A percentile compares a stretch with the other conserved stretches of the same genome.
These are phyloP conservation scores for Collybia sordida DNA, from an alignment of 768 basidiomycete species.

Conservation along the genomic window DNA sequence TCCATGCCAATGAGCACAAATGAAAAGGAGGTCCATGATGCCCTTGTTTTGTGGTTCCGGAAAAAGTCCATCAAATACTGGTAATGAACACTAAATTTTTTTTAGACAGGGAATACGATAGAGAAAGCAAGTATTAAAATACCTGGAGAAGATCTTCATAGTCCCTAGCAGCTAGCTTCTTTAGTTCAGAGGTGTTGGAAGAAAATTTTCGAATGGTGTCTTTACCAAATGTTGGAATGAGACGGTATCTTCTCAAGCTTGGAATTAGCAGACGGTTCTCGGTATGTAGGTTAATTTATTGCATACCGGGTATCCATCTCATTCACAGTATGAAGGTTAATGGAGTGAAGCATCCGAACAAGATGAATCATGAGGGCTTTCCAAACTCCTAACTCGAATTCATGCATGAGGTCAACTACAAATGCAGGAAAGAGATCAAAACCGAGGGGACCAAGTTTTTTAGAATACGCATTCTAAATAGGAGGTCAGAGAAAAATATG, in stretches of 20 bases:
- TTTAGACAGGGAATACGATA: background rate
- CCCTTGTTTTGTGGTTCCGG: background rate
- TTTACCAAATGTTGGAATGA: slow-evolving; percentile 1
- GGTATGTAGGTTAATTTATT: background rate
- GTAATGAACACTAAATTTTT: background rate
- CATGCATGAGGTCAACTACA: slow-evolving; percentile 36
- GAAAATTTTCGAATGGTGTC: background rate
- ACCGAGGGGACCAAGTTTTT: slow-evolving; percentile 10
- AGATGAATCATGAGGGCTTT: slow-evolving; percentile 35
- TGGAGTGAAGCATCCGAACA: slow-evolving; percentile 24
- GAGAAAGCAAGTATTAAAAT: background rate
- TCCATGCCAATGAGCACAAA: slow-evolving; percentile 27
- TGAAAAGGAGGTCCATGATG: slow-evolving; percentile 24
- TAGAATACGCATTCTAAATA: slow-evolving; percentile 30
- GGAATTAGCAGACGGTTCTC: background rate
- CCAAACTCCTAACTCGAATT: slow-evolving; percentile 39
- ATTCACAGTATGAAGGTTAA: slow-evolving; percentile 5
- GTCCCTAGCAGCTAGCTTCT: background rate
- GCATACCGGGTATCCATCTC: slow-evolving; percentile 22
- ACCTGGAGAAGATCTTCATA: slow-evolving; percentile 5
- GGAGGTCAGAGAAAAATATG: background rate
- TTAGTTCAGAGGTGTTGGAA: too few species aligned
- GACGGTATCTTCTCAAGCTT: background rate
- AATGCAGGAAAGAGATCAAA: slow-evolving; percentile 25
- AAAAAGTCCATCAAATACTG: slow-evolving; percentile 3